Evolutionary conservation across 306 rosid genomes (phyloP).

Genomic region (Benincasa hispida): DNA sequence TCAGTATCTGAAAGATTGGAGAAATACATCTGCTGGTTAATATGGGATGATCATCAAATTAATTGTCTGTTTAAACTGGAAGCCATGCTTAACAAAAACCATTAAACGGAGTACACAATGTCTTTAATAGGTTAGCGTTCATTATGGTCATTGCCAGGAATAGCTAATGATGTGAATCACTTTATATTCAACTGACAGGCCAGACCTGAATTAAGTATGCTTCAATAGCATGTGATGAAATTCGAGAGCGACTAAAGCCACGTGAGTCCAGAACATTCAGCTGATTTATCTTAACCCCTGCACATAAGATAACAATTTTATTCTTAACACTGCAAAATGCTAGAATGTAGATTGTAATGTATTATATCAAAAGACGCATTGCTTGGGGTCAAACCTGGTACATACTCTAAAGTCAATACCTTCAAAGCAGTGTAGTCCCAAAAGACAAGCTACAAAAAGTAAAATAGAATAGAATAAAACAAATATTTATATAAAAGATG

Average conservation of each 20-base stretch:
- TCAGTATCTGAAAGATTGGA: slow-evolving; percentile 49
- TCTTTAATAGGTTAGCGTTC: background rate
- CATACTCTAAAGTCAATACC: slow-evolving; percentile 86
- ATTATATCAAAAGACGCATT: background rate
- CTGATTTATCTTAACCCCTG: slow-evolving; percentile 75
- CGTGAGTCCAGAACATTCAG: slow-evolving; percentile 42
- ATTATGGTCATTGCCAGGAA: background rate
- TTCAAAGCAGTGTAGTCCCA: slow-evolving; percentile 90
- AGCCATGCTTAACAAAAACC: background rate
- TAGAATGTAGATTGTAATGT: background rate
- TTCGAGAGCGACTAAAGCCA: slow-evolving; percentile 48
- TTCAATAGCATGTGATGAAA: slow-evolving; percentile 74
- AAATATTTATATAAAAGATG: background rate
- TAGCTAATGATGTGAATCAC: background rate
- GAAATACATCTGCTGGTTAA: slow-evolving; percentile 5
- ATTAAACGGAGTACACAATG: background rate
- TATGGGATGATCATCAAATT: background rate
- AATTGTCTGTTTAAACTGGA: background rate
- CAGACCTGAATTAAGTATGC: slow-evolving; percentile 86
- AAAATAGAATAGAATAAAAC: background rate
- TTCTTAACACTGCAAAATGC: background rate
- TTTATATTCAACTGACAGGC: slow-evolving; percentile 4
- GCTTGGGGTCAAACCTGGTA: slow-evolving; percentile 69
- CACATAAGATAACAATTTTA: background rate
- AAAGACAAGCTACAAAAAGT: slow-evolving; percentile 45